phyloP scores from a whole-genome alignment of 2,329 filamentous ascomycete genomes.

The Pseudogymnoascus sp. region DNA sequence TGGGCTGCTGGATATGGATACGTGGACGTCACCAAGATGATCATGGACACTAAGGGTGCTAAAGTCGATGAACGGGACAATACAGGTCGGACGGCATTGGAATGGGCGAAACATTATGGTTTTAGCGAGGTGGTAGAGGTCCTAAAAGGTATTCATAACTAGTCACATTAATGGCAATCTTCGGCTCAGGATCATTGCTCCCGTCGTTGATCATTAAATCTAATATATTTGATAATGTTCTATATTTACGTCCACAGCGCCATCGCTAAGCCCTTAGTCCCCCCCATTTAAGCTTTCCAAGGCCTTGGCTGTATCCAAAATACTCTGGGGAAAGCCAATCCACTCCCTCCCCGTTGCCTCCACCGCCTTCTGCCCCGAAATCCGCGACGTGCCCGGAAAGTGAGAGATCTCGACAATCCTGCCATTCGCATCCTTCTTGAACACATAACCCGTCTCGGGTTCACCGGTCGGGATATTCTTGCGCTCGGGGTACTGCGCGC shows the following conservation, averaged over 20 bases:
- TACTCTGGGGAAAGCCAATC: constrained; percentile 22
- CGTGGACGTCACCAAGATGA: too few relatives aligned
- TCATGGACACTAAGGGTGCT: too few relatives aligned
- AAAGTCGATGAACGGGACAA: too few relatives aligned
- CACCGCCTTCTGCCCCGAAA: constrained; percentile 26
- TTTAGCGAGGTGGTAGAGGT: not conserved
- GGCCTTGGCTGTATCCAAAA: constrained; percentile 31
- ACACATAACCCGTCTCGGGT: constrained; percentile 34
- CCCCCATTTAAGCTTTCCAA: constrained; percentile 19
- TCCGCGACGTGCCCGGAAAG: constrained; percentile 17
- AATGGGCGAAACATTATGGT: too few relatives aligned
- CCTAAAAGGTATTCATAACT: too few relatives aligned
- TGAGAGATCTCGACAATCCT: constrained; percentile 14
- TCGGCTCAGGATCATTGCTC: not conserved
- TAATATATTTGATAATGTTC: not conserved
- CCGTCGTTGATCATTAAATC: not conserved
- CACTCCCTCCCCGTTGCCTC: constrained; percentile 24
- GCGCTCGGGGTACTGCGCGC: constrained; percentile 30
- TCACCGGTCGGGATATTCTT: constrained; percentile 31
- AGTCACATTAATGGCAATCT: not conserved
- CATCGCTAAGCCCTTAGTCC: not conserved
- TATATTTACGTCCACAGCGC: not conserved
- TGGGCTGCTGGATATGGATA: too few relatives aligned
- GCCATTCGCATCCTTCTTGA: constrained; percentile 20
- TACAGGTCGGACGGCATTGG: too few relatives aligned